Evolutionary conservation across 2,329 filamentous ascomycete genomes (phyloP).

Genomic region (Blastomyces gilchristii): DNA sequence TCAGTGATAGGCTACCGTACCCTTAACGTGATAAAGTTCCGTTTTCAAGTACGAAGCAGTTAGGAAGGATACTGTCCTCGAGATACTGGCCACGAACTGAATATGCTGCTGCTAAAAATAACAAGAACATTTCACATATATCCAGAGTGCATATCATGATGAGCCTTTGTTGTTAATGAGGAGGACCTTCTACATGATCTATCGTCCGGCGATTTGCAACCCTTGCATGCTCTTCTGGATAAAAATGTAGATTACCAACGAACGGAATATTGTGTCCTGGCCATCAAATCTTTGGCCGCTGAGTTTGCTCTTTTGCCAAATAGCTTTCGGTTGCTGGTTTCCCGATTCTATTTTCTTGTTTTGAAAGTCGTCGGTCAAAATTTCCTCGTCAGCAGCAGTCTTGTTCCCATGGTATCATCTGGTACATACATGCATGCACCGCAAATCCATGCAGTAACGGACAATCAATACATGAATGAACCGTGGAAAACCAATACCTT

Average conservation of each 20-base stretch:
- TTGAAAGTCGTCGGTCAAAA: not conserved
- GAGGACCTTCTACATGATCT: not conserved
- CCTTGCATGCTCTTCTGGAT: not conserved
- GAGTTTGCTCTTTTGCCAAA: not conserved
- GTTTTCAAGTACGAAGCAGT: not conserved
- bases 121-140: not conserved
- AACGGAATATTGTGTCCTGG: not conserved
- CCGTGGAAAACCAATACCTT: not conserved
- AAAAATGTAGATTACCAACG: not conserved
- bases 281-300: not conserved
- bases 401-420: not conserved
- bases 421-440: not conserved
- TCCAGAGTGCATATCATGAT: not conserved
- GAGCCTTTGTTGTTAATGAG: not conserved
- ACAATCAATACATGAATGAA: not conserved
- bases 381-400: not conserved
- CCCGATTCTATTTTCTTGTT: not conserved
- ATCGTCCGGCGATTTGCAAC: not conserved
- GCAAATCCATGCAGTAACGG: conserved; percentile 1
- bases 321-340: not conserved
- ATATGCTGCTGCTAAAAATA: not conserved
- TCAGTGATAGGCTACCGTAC: not conserved
- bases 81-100: not conserved
- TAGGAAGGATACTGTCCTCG: no score
- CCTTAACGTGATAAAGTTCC: no score